Base-by-base conservation (phyloP, 345 rosid genomes). In the Noccaea caerulescens region DNA sequence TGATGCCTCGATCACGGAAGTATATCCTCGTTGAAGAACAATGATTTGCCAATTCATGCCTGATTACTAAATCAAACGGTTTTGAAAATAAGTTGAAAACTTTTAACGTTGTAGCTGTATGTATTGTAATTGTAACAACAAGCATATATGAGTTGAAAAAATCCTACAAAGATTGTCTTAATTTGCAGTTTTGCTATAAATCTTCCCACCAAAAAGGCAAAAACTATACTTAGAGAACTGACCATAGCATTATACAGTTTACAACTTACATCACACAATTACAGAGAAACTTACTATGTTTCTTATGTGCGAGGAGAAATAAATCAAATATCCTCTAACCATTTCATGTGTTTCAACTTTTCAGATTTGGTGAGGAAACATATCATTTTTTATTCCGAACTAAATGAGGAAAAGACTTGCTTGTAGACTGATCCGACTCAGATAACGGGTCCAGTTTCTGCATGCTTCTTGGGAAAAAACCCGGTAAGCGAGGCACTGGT, bases 21-120 rank as follows among this genome's bases (percentile, higher is more conserved):
- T 83, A 42, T 47, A 73, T 63, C 88, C 88, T 46, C 84, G 86
- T 3, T 84, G 63, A 68, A 44, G 51, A 53, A 7, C 5, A 62
- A 30, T 32, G 23, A 25, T 39, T 14, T 23, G 13, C 36, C 36
- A 1, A 32, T 39, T 42, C 46, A 32, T 20, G 14, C 25, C 23
- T 41, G 55, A 41, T 43, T 72, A 58, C 9, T 47, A 13, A 27
- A 41, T 23, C n/a, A 14, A 30, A 13, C 1, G 13, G 33, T 42
- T 14, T 43, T 56, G 18, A 58, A 14, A 65, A 56, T 56, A 47
- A 65, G 18, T 38, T 34, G 0, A 10, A 45, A 38, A 5, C 4
- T 20, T 33, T 14, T 45, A 23, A n/a, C 1, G 25, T 36, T 36
- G 11, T 37, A 47, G 18, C 18, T 33, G 2, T 34, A 20, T 54